Base-by-base conservation (phyloP, 805 yeast genomes). In the Blastobotrys robertii region DNA sequence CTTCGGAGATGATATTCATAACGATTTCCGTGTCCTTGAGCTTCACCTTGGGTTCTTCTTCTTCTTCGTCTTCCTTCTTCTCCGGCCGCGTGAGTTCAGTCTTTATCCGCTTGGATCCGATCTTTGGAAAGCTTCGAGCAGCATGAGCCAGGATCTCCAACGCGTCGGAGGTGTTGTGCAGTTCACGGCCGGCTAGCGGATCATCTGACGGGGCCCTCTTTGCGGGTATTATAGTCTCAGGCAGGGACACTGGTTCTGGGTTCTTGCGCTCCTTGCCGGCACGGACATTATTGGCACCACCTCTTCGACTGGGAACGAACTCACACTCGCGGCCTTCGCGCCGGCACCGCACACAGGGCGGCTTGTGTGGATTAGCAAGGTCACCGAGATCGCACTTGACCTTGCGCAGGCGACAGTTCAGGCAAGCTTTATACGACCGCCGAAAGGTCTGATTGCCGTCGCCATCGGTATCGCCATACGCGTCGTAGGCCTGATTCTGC, bases 351-450 rank as follows among this genome's bases (percentile, higher is more conserved):
- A 76, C 79, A 68, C 97, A 88, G 3, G 94, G 92, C 2, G 94
- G 92, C 3, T 76, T 77, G 37, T 70, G 68, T 0, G 94, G 94
- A 47, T 72, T 71, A 39, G 77, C 81, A 6, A 78, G 74, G 8
- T 79, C 76, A 2, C 95, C 95, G 50, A 88, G 64, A 57, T 86
- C 94, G 65, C 97, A 88, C 54, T 78, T 79, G 35, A 85, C 84
- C 55, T 88, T 90, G 34, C 94, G 72, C 5, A 78, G 74, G 12
- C 96, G 73, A 58, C 97, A 88, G 62, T 79, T 84, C 39, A 84
- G 62, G 55, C 97, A 88, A 1, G 97, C 97, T 48, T 76, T 72
- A 59, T 84, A 88, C 47, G 78, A 76, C 49, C 95, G 66, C 50
- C 67, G 74, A 67, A 72, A 81, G 13, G 22, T 13, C 16, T 13